A percentile compares a stretch with the other conserved stretches of the same genome.
phyloP scores from a whole-genome alignment of 345 rosid species.

The Moricandia moricandioides region DNA sequence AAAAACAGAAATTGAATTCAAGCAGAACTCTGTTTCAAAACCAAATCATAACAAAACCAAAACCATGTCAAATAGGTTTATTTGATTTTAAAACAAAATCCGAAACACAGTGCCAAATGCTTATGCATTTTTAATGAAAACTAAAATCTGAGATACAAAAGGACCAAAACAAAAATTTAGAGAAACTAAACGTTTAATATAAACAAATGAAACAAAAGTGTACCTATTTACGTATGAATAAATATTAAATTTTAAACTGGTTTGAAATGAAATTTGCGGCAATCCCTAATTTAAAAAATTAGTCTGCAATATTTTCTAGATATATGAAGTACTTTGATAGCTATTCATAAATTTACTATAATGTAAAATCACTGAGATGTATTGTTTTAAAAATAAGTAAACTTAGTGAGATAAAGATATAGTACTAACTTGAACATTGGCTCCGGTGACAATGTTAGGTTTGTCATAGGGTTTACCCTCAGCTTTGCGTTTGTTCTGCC shows the following conservation, averaged over 20 bases:
- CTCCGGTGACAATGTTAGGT: conserved; percentile 94
- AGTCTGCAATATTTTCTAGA: not conserved
- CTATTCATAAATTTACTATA: not conserved
- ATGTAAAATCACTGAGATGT: too few relatives aligned
- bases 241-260: not conserved
- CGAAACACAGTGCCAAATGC: too few relatives aligned
- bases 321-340: not conserved
- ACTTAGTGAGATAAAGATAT: not conserved
- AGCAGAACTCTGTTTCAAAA: too few relatives aligned
- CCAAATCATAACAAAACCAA: too few relatives aligned
- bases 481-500: conserved; percentile 90
- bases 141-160: too few relatives aligned
- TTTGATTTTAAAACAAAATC: too few relatives aligned
- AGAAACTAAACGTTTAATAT: too few relatives aligned
- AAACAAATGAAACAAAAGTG: not conserved
- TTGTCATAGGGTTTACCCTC: conserved; percentile 79
- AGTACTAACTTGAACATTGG: conserved; percentile 73
- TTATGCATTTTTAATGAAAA: too few relatives aligned
- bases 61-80: too few relatives aligned
- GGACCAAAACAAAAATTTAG: too few relatives aligned
- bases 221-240: not conserved
- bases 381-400: too few relatives aligned
- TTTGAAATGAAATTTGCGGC: not conserved
- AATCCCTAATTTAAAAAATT: not conserved
- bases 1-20: too few relatives aligned